These are phyloP conservation scores for Luvunga scandens DNA, from an alignment of 345 rosid species.

Conservation along the genomic window DNA sequence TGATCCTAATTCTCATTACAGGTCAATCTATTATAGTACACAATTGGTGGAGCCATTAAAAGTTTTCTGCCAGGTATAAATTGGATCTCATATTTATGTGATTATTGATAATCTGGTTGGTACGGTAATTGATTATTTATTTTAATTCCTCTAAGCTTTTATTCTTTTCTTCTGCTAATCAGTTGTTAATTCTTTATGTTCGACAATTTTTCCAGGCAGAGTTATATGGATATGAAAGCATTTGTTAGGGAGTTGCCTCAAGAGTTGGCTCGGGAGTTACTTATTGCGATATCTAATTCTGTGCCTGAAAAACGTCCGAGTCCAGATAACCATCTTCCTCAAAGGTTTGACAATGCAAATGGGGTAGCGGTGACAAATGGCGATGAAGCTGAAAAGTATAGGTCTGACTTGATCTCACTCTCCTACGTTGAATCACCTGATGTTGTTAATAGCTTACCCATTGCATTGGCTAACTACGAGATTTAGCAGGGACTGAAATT, in stretches of 20 bases:
- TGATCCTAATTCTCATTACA: too few species aligned
- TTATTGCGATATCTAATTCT: constrained; percentile 25
- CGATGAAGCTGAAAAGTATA: constrained; percentile 15
- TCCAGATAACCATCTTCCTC: not conserved
- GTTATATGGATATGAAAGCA: constrained; percentile 15
- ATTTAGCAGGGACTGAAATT: not conserved
- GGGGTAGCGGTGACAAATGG: not conserved
- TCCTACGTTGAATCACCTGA: constrained; percentile 13
- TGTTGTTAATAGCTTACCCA: not conserved
- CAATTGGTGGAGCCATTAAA: too few species aligned
- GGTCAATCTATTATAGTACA: too few species aligned
- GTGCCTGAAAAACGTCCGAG: constrained; percentile 7
- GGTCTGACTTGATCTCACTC: constrained; percentile 27
- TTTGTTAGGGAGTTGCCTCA: constrained; percentile 11
- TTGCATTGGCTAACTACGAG: not conserved
- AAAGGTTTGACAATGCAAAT: not conserved
- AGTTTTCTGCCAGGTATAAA: not conserved
- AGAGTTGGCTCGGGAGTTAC: constrained; percentile 23
- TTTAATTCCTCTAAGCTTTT: too few species aligned
- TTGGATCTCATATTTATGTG: not conserved
- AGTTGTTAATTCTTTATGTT: not conserved
- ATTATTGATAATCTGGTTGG: not conserved
- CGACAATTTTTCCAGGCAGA: not conserved
- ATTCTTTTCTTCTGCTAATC: too few species aligned
- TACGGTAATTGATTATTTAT: too few species aligned